phyloP scores from a whole-genome alignment of 306 rosid genomes.

The Erythrophleum fordii region DNA sequence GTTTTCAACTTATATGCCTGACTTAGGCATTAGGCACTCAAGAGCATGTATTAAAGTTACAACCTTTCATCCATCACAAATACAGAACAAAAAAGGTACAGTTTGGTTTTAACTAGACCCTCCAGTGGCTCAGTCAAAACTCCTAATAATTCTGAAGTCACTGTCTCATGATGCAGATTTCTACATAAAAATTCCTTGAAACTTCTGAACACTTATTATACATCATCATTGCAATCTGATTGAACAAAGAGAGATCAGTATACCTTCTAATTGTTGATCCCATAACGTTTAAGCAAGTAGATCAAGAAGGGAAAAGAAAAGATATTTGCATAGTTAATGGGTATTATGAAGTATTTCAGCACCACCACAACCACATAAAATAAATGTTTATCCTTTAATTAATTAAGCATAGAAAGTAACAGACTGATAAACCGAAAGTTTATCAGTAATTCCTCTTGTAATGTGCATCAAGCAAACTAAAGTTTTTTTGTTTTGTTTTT shows the following conservation, averaged over 20 bases:
- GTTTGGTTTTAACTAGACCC: neutral
- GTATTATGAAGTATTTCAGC: slow-evolving; percentile 6
- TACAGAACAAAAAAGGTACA: slow-evolving; percentile 23
- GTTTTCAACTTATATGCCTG: neutral
- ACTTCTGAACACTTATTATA: slow-evolving; percentile 67
- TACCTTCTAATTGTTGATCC: slow-evolving; percentile 35
- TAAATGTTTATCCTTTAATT: neutral
- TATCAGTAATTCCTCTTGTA: neutral
- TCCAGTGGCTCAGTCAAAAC: slow-evolving; percentile 28
- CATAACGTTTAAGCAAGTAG: slow-evolving; percentile 13
- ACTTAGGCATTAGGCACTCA: neutral
- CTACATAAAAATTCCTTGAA: slow-evolving; percentile 54
- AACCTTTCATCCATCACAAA: slow-evolving; percentile 31
- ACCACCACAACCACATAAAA: slow-evolving; percentile 4
- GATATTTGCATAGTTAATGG: slow-evolving; percentile 4
- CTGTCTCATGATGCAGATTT: slow-evolving; percentile 55
- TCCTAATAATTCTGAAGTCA: slow-evolving; percentile 46
- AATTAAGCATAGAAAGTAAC: neutral
- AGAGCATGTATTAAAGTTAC: neutral
- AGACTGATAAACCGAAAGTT: slow-evolving; percentile 1
- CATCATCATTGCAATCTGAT: slow-evolving; percentile 90
- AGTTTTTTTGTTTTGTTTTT: neutral
- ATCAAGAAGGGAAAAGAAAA: neutral
- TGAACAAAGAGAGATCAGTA: slow-evolving; percentile 54
- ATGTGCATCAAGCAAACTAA: neutral